Evolutionary conservation across 2,329 filamentous ascomycete genomes (phyloP).

Genomic region (Talaromyces sp.): DNA sequence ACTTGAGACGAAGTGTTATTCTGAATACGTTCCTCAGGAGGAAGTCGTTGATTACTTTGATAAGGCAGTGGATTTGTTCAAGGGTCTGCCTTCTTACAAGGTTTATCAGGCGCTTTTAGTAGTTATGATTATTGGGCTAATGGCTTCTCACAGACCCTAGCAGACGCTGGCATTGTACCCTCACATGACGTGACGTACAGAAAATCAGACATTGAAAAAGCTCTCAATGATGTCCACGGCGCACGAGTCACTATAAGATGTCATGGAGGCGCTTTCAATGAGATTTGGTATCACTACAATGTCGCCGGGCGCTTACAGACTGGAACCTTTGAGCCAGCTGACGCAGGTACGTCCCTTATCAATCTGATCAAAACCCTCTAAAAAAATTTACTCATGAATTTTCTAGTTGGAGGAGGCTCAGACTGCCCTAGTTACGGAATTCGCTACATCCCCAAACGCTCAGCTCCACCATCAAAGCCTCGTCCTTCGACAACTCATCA

Average conservation of each 20-base stretch:
- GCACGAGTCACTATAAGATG: constrained; percentile 61
- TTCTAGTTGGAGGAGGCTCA: constrained; percentile 55
- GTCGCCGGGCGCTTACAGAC: constrained; percentile 48
- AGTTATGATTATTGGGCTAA: not conserved
- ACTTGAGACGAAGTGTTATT: constrained; percentile 66
- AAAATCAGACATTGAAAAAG: constrained; percentile 57
- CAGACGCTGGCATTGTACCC: constrained; percentile 60
- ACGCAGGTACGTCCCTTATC: constrained; percentile 32
- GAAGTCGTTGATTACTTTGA: constrained; percentile 71
- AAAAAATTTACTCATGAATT: not conserved
- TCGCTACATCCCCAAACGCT: constrained; percentile 61
- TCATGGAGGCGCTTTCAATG: constrained; percentile 47
- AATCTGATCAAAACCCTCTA: not conserved
- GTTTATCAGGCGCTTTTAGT: constrained; percentile 32
- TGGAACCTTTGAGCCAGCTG: constrained; percentile 35
- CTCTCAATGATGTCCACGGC: constrained; percentile 55
- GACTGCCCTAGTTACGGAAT: constrained; percentile 64
- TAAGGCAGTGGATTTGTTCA: constrained; percentile 64
- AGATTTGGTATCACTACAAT: constrained; percentile 66
- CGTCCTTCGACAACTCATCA: constrained; percentile 41
- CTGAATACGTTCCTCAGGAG: constrained; percentile 57
- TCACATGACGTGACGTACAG: constrained; percentile 58
- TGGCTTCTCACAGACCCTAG: constrained; percentile 48
- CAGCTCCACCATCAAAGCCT: constrained; percentile 22
- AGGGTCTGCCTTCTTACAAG: constrained; percentile 64